Base-by-base conservation (phyloP, 192 early-diverging fungal species). In the Chytriomyces confervae region DNA sequence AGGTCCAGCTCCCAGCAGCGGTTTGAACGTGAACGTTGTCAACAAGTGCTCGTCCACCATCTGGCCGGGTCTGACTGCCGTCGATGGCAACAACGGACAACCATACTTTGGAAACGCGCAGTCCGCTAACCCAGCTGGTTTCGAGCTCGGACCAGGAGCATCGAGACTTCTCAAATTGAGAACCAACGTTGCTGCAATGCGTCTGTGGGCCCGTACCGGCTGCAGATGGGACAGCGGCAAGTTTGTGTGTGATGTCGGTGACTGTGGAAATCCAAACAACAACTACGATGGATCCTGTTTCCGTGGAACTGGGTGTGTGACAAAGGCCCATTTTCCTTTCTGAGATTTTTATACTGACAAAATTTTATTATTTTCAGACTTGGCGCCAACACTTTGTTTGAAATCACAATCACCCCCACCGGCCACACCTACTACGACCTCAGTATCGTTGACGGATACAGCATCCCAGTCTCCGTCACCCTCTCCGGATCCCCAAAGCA, bases 91-190 rank as follows among this genome's bases (percentile, higher is more conserved):
- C 18, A 18, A 8, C 9, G 9, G 18, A 10, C 9, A 8, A 18
- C 51, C 51, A 53, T 53, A 53, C 51, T 53, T 53, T 53, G 51
- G 51, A 18, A 53, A 53, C 51, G 51, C 51, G 18, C 51, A 53
- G 51, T 53, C 51, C 9, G 51, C 51, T 10, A 8, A 18, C 51
- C 51, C 51, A 53, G 51, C 51, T 53, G 51, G 51, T 10, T 53
- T 53, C 51, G 51, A 53, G 18, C 18, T 53, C 9, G 18, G 18
- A 8, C 18, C 51, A 18, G 51, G 51, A 10, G 51, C 51, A 18
- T 10, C 9, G 9, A 53, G 18, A 18, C 51, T 53, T 8, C 9
- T 53, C 18, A 8, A 8, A 53, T 53, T 53, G 51, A 53, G 18
- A 53, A 53, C 51, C 9, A 53, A 53, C 51, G 9, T 53, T 8